phyloP scores from a whole-genome alignment of 371 early-diverging fungal species.

The Phascolomyces articulosus region DNA sequence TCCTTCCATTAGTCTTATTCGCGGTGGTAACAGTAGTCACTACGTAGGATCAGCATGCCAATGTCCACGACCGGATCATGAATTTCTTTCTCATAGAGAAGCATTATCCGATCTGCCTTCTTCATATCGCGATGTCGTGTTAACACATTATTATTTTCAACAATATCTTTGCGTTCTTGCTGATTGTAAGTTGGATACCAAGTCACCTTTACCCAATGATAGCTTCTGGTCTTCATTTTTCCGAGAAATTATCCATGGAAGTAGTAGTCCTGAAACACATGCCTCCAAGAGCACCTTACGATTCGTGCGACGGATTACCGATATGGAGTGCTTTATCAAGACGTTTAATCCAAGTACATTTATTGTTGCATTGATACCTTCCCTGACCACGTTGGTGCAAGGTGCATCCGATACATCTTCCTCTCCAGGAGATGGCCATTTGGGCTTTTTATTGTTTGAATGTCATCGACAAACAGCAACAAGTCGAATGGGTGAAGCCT shows the following conservation, averaged over 20 bases:
- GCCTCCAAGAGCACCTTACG: conserved; percentile 28
- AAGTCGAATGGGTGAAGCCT: not conserved
- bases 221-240: conserved; percentile 36
- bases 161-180: conserved; percentile 48
- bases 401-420: conserved; percentile 9
- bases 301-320: conserved; percentile 28
- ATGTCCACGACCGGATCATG: conserved; percentile 31
- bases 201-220: conserved; percentile 23
- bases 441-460: conserved; percentile 44
- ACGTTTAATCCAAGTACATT: conserved; percentile 59
- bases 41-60: conserved; percentile 15
- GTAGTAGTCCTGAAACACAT: not conserved
- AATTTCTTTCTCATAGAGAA: conserved; percentile 30
- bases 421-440: no score
- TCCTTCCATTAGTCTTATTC: not conserved
- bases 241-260: conserved; percentile 1
- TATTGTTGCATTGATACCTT: conserved; percentile 63
- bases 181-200: conserved; percentile 52
- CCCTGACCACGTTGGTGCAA: conserved; percentile 33
- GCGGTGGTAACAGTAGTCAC: not conserved
- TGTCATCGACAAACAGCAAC: conserved; percentile 44
- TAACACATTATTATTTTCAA: conserved; percentile 62
- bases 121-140: conserved; percentile 39
- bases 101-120: conserved; percentile 26
- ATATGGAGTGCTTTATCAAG: conserved; percentile 73